These are phyloP conservation scores for Fusarium sterilihyphosum DNA, from an alignment of 2,329 filamentous ascomycete genomes.

Conservation along the genomic window DNA sequence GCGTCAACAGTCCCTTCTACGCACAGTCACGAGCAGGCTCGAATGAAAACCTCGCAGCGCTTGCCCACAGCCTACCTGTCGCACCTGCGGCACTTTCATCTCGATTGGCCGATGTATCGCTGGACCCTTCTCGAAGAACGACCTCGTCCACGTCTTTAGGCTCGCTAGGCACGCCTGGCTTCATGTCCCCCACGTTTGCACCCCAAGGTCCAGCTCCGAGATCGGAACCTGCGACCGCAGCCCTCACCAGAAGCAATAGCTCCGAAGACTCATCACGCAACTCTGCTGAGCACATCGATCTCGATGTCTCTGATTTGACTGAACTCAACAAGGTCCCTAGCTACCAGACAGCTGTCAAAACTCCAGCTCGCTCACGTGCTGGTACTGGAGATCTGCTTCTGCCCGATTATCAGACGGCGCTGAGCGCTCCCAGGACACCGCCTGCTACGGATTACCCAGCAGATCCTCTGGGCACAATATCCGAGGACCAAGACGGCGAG, in stretches of 20 bases:
- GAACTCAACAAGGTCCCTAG: constrained; percentile 79
- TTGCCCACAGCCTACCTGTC: constrained; percentile 46
- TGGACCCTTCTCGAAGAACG: constrained; percentile 58
- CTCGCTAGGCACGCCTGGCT: constrained; percentile 56
- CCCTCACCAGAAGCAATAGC: constrained; percentile 64
- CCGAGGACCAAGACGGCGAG: constrained; percentile 45
- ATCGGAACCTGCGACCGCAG: constrained; percentile 56
- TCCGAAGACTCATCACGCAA: constrained; percentile 62
- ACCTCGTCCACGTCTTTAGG: constrained; percentile 57
- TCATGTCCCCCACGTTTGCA: constrained; percentile 56
- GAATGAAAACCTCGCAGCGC: constrained; percentile 76
- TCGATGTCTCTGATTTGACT: constrained; percentile 68
- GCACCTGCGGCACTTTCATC: constrained; percentile 67
- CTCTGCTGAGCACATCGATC: constrained; percentile 67
- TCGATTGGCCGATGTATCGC: constrained; percentile 75
- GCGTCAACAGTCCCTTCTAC: constrained; percentile 84
- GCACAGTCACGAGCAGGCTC: constrained; percentile 79
- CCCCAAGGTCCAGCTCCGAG: constrained; percentile 49
- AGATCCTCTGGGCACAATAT: constrained; percentile 47
- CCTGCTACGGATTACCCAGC: constrained; percentile 47
- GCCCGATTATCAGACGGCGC: constrained; percentile 74
- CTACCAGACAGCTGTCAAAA: constrained; percentile 77
- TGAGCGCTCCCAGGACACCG: constrained; percentile 62
- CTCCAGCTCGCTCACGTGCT: constrained; percentile 65
- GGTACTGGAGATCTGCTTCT: constrained; percentile 61